A percentile compares a stretch with the other conserved stretches of the same genome.
Evolutionary conservation across 805 yeast species (phyloP).

Genomic region (Candida krabiensis): DNA sequence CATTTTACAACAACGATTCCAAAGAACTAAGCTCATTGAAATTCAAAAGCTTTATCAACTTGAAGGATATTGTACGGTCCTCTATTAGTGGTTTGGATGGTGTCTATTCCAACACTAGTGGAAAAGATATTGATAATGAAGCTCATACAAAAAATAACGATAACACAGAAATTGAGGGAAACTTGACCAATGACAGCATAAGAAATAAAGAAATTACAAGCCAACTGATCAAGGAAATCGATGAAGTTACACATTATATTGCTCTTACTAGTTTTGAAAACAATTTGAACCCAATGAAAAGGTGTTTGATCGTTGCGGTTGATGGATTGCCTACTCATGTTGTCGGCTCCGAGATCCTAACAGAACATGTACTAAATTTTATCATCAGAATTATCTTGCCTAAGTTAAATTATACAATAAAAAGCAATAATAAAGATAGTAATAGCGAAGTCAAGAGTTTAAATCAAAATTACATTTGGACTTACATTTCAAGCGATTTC

Average conservation of each 20-base stretch:
- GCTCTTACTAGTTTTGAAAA: slow-evolving; percentile 2
- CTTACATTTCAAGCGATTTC: slow-evolving; percentile 17
- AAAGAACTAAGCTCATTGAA: slow-evolving; percentile 8
- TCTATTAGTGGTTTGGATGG: slow-evolving; percentile 11
- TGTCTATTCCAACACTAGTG: slow-evolving; percentile 1
- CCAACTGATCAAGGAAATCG: neutral
- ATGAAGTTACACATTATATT: slow-evolving; percentile 11
- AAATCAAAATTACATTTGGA: slow-evolving; percentile 25
- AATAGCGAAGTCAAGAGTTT: slow-evolving; percentile 5
- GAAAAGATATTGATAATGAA: neutral
- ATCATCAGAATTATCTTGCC: slow-evolving; percentile 10
- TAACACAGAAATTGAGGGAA: neutral
- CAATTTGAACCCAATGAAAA: slow-evolving; percentile 4
- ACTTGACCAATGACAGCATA: neutral
- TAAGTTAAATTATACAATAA: slow-evolving; percentile 1
- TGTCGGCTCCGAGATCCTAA: slow-evolving; percentile 12
- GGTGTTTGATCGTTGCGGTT: slow-evolving; percentile 15
- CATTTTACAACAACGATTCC: neutral
- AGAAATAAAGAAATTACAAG: neutral
- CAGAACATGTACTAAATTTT: slow-evolving; percentile 22
- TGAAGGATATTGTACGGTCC: slow-evolving; percentile 15
- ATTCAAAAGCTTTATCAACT: slow-evolving; percentile 13
- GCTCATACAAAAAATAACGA: neutral
- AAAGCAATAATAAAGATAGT: slow-evolving; percentile 1
- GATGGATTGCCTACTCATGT: slow-evolving; percentile 21